Conservation (phyloP, 805 yeast species). For the Suhomyces sp. region DNA sequence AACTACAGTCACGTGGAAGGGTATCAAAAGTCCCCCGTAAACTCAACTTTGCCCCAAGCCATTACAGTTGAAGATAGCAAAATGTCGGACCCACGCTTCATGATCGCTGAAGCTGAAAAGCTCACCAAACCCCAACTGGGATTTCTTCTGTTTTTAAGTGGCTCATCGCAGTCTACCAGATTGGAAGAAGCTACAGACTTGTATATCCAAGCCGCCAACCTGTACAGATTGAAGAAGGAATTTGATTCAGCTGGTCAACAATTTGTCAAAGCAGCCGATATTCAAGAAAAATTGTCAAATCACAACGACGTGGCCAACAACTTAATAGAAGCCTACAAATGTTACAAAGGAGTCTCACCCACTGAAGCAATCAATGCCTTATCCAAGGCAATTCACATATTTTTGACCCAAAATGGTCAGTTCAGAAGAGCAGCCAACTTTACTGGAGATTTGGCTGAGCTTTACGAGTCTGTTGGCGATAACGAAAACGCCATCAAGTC, state of each 20-base stretch:
- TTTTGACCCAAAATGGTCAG: constrained; percentile 82
- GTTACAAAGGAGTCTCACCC: constrained; percentile 72
- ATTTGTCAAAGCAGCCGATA: constrained; percentile 81
- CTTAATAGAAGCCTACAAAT: constrained; percentile 85
- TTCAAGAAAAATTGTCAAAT: constrained; percentile 69
- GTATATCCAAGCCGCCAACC: constrained; percentile 90
- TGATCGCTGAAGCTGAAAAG: constrained; percentile 44
- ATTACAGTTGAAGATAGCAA: background rate
- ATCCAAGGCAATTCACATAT: constrained; percentile 73
- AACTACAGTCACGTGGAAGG: background rate
- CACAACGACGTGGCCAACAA: constrained; percentile 92
- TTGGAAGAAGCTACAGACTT: constrained; percentile 91
- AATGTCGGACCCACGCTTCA: constrained; percentile 45
- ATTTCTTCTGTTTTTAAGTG: constrained; percentile 59
- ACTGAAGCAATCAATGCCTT: constrained; percentile 74
- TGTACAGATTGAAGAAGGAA: constrained; percentile 74
- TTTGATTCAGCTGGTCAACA: constrained; percentile 73
- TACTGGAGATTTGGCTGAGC: constrained; percentile 83
- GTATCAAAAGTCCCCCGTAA: background rate
- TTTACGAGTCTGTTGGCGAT: constrained; percentile 75
- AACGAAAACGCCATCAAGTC: constrained; percentile 65
- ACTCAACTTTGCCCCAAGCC: background rate
- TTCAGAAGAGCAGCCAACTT: constrained; percentile 95
- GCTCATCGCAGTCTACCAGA: constrained; percentile 58
- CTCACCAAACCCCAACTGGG: constrained; percentile 62